A percentile compares a stretch with the other conserved stretches of the same genome.
These are phyloP conservation scores for Populus hybrid DNA, from an alignment of 441 rosid genomes.

Conservation along the genomic window DNA sequence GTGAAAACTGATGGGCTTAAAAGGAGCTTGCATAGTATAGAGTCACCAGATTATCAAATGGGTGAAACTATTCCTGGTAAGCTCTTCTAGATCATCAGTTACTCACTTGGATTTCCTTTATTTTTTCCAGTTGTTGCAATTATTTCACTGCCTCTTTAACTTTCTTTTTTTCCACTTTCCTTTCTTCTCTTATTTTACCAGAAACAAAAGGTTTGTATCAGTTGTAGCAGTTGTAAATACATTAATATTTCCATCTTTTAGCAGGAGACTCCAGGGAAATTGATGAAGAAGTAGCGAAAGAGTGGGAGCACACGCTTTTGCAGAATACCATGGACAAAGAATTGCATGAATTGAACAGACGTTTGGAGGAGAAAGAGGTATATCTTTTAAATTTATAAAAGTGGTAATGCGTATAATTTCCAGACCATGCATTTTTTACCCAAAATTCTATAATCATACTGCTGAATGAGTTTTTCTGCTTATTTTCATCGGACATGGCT, in stretches of 20 bases:
- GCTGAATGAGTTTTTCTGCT: not conserved
- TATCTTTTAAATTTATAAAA: conserved; percentile 1
- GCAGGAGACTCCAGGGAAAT: conserved; percentile 74
- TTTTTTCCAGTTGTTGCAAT: not conserved
- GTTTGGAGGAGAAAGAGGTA: conserved; percentile 97
- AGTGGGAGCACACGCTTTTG: conserved; percentile 92
- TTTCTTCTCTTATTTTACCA: too few relatives aligned
- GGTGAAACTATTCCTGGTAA: conserved; percentile 68
- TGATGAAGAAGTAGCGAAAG: conserved; percentile 86
- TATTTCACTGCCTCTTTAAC: not conserved
- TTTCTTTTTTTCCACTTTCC: not conserved
- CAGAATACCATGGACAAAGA: conserved; percentile 96
- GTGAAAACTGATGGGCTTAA: conserved; percentile 74
- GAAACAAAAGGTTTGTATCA: conserved; percentile 6
- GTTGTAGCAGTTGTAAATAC: conserved; percentile 9
- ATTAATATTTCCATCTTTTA: conserved; percentile 17
- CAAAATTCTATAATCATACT: not conserved
- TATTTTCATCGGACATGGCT: not conserved
- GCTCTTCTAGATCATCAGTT: conserved; percentile 7
- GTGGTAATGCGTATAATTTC: conserved; percentile 10
- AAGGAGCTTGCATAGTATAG: conserved; percentile 80
- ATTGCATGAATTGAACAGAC: conserved; percentile 83
- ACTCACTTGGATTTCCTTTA: not conserved
- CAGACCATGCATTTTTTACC: not conserved
- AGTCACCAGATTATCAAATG: conserved; percentile 78